Percentiles rank a stretch among this genome's conserved stretches.
Conservation (phyloP, 108 stramenopile species). For the Epithemia pelagica region DNA sequence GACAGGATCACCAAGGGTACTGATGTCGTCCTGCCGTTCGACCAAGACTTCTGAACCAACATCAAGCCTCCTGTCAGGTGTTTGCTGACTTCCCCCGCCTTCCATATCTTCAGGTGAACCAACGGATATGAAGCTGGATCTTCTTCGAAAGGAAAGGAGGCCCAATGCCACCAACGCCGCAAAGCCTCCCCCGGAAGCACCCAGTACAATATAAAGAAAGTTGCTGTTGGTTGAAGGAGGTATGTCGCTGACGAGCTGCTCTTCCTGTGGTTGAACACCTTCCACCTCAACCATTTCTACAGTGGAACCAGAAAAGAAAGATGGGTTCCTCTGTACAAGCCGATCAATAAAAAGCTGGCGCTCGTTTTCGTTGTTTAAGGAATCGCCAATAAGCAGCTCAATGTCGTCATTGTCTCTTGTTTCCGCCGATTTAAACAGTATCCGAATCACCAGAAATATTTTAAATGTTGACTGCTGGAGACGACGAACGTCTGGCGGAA, state of each 20-base stretch:
- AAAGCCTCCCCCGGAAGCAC: slow-evolving; percentile 1
- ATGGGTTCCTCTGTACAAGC: neutral
- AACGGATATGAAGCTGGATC: neutral
- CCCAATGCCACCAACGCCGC: slow-evolving; percentile 2
- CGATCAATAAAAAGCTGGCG: slow-evolving; percentile 12
- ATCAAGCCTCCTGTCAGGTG: neutral
- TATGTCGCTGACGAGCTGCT: neutral
- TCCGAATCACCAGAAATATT: slow-evolving; percentile 15
- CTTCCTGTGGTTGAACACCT: slow-evolving; percentile 4
- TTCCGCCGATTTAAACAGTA: slow-evolving; percentile 14
- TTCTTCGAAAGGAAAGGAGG: slow-evolving; percentile 1
- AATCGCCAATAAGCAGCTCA: slow-evolving; percentile 15
- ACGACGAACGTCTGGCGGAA: neutral
- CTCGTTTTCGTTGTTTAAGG: slow-evolving; percentile 20
- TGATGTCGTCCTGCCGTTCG: slow-evolving; percentile 73
- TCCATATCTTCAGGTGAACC: neutral
- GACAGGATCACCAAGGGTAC: slow-evolving; percentile 76
- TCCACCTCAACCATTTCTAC: slow-evolving; percentile 1
- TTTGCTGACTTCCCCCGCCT: neutral
- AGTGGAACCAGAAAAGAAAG: slow-evolving; percentile 9
- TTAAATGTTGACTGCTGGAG: neutral
- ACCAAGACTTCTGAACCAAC: slow-evolving; percentile 33
- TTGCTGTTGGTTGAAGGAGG: neutral
- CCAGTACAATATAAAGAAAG: slow-evolving; percentile 1
- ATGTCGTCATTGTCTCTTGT: slow-evolving; percentile 14